Base-by-base conservation (phyloP, 164 flowering plant species). In the Warburgia ugandensis region DNA sequence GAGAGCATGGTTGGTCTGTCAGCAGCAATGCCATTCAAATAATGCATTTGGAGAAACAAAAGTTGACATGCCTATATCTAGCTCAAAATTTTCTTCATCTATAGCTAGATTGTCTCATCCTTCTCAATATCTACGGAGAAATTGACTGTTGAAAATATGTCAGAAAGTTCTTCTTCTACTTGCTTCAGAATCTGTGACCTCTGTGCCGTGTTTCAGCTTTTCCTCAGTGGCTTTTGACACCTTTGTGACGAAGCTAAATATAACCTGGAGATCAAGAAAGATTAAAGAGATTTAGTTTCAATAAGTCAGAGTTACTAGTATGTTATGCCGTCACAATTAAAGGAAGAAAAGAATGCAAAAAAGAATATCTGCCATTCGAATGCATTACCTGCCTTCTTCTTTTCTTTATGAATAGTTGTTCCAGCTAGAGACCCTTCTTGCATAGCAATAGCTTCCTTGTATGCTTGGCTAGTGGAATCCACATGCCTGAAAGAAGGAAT, bases 311-410 rank as follows among this genome's bases (percentile, higher is more conserved):
- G 43, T 13, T 39, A 19, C 19, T 16, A n/a, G 43, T 16, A 7
- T 20, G 12, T n/a, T 21, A 13, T 43, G 23, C 3, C 8, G 23
- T n/a, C n/a, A n/a, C n/a, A 10, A 17, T n/a, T 43, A 22, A 9
- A 21, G 28, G 20, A 22, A 21, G 23, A 13, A 22, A 14, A 6
- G 3, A 3, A 0, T 10, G 4, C 11, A 11, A 12, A 21, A n/a
- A n/a, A n/a, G n/a, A 26, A 21, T 25, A 10, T 25, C 12, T 11
- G 22, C 6, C 28, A 4, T 23, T 17, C 17, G 28, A 23, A n/a
- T n/a, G n/a, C n/a, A 12, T 45, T 45, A 54, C 38, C 6, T 55
- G 84, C 91, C 89, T 81, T 87, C 64, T 77, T 84, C 86, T 81
- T 84, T 69, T 91, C 96, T 68, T 79, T 86, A 5, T 57, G 81